Evolutionary conservation across 192 early-diverging fungal genomes (phyloP).

Genomic region (Linnemannia schmuckeri): DNA sequence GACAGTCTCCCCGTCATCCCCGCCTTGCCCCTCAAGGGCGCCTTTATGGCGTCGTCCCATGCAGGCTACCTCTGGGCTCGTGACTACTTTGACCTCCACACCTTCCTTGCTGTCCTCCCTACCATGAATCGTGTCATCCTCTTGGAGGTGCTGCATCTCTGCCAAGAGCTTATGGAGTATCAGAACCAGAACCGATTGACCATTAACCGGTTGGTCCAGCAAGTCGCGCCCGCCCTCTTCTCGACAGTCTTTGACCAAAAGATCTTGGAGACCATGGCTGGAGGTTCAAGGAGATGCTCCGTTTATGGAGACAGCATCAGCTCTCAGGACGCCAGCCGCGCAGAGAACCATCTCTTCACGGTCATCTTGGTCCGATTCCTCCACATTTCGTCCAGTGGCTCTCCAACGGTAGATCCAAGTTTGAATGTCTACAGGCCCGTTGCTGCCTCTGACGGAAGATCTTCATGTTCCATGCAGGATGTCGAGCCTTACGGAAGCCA

Average conservation of each 20-base stretch:
- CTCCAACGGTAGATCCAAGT: neutral
- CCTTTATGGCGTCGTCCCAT: neutral
- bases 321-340: conserved; percentile 19
- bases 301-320: conserved; percentile 29
- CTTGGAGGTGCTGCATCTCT: conserved; percentile 45
- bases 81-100: conserved; percentile 32
- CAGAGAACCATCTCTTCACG: conserved; percentile 41
- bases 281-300: conserved; percentile 30
- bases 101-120: conserved; percentile 32
- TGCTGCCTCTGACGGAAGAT: neutral
- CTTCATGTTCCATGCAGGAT: neutral
- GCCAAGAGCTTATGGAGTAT: conserved; percentile 33
- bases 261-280: conserved; percentile 28
- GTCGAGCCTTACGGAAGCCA: neutral
- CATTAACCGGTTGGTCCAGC: conserved; percentile 26
- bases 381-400: neutral
- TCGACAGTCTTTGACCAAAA: conserved; percentile 47
- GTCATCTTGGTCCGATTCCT: conserved; percentile 48
- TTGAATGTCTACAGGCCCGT: no score
- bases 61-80: conserved; percentile 36
- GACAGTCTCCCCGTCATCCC: conserved; percentile 23
- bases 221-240: conserved; percentile 44
- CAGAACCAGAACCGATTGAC: conserved; percentile 32
- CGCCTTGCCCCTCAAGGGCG: neutral
- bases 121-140: conserved; percentile 42